Evolutionary conservation across 75 land plant genomes (phyloP).

Genomic region (Sequoiadendron giganteum): DNA sequence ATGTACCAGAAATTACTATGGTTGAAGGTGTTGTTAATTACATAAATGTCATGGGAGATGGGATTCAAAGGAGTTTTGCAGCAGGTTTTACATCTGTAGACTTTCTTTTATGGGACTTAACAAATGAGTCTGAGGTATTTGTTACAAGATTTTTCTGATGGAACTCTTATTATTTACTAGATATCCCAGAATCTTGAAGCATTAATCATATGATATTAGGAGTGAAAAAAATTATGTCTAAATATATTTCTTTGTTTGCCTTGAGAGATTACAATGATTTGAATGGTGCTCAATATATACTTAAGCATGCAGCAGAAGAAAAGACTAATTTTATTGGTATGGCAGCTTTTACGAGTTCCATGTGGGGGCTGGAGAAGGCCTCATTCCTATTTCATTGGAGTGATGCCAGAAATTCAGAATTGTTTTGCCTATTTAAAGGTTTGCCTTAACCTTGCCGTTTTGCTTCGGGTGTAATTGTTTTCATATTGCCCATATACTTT

Average conservation of each 20-base stretch:
- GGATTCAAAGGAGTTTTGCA: conserved; percentile 43
- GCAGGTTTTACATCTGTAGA: conserved; percentile 81
- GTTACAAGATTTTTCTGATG: not conserved
- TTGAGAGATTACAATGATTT: not conserved
- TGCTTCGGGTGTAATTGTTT: not conserved
- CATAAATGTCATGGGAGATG: conserved; percentile 18
- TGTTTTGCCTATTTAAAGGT: conserved; percentile 97
- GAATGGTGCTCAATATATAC: not conserved
- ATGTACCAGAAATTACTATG: conserved; percentile 72
- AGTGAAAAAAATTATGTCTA: not conserved
- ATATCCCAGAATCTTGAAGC: not conserved
- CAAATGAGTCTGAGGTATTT: conserved; percentile 68
- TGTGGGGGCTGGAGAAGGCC: conserved; percentile 99
- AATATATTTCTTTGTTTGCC: not conserved
- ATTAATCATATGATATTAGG: not conserved
- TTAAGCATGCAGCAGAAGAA: not conserved
- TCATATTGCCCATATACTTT: not conserved
- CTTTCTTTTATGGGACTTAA: conserved; percentile 82
- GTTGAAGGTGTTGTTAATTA: conserved; percentile 47
- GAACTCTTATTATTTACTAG: not conserved
- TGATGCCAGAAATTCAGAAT: conserved; percentile 63
- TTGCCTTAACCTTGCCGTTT: not conserved
- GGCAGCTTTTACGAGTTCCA: conserved; percentile 64
- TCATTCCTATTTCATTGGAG: conserved; percentile 76
- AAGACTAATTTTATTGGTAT: not conserved